phyloP scores from a whole-genome alignment of 495 filamentous ascomycete species.

The Daldinia vernicosa region DNA sequence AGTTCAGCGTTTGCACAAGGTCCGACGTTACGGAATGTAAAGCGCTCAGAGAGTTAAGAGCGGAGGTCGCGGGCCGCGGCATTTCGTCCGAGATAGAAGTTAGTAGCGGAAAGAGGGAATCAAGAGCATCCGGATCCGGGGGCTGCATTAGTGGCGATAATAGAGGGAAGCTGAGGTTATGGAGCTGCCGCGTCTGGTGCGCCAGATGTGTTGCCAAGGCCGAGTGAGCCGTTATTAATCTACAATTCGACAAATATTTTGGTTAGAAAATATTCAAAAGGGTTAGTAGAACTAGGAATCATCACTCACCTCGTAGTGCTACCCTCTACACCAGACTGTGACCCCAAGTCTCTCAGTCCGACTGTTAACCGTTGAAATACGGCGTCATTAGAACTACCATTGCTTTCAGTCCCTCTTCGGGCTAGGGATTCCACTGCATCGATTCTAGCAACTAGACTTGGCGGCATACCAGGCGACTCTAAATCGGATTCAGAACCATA shows the following conservation, averaged over 20 bases:
- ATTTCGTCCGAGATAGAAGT: constrained; percentile 62
- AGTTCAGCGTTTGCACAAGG: constrained; percentile 79
- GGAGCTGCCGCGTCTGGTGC: constrained; percentile 84
- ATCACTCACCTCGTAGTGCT: constrained; percentile 74
- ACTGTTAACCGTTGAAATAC: constrained; percentile 77
- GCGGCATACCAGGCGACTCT: constrained; percentile 73
- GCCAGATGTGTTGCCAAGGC: constrained; percentile 83
- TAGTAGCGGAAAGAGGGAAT: constrained; percentile 72
- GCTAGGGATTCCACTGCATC: constrained; percentile 79
- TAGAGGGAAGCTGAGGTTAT: constrained; percentile 80
- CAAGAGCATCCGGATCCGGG: constrained; percentile 67
- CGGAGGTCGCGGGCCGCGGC: constrained; percentile 61
- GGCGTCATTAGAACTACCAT: constrained; percentile 72
- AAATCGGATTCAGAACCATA: constrained; percentile 78
- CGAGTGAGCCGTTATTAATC: constrained; percentile 86
- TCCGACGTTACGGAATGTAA: constrained; percentile 77
- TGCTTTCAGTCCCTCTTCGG: constrained; percentile 74
- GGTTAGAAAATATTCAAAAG: constrained; percentile 12
- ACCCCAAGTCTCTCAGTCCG: constrained; percentile 77
- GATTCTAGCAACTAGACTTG: constrained; percentile 76
- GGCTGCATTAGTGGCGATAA: constrained; percentile 65
- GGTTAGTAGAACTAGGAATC: not conserved
- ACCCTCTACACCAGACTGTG: constrained; percentile 82
- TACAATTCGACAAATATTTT: constrained; percentile 49
- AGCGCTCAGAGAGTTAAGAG: constrained; percentile 64